Evolutionary conservation across 495 filamentous ascomycete species (phyloP), one percentile per base, ranked within the genome.

Genomic region (Cladorrhinum samala): DNA sequence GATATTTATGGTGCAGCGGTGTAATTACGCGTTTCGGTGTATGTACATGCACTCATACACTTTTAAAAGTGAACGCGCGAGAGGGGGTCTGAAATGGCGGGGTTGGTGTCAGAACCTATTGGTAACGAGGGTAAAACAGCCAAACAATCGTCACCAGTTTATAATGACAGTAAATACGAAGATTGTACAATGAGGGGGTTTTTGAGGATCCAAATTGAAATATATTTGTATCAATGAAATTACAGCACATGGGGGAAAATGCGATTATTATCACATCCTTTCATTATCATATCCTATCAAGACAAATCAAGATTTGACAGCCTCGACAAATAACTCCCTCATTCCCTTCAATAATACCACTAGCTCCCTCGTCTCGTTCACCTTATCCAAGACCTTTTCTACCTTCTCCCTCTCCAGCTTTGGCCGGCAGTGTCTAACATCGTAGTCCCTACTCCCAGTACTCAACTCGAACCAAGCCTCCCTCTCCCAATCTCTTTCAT

Each of bases 401-500:
- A 95, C 74, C 54, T 82, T 79, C 21, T 87, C 82, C 52, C 75
- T 72, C 63, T 94, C 87, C 49, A 93, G 49, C 70, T 90, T 95
- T 21, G 92, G 92, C 59, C 83, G 73, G 56, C 83, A 87, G 43
- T 84, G 82, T 46, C 81, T 77, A 9, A 98, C 83, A 61, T 86
- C 83, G 65, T 96, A 97, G 51, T 97, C 93, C 49, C 85, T 76
- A 56, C 79, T 83, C 9, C 82, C 78, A 57, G 84, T 92, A 58
- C 85, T 83, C 50, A 98, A 71, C 75, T 96, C 91, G 68, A 98
- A 98, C 84, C 85, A 96, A 9, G 83, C 87, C 72, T 98, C 93
- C 52, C 83, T 79, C 58, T 87, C 87, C 88, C 89, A 93, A 60
- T 93, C 84, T 56, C 83, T 79, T 71, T 96, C 92, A 63, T 87